Base-by-base conservation (phyloP, 257 asterid genomes). In the Cynanchum wilfordii region DNA sequence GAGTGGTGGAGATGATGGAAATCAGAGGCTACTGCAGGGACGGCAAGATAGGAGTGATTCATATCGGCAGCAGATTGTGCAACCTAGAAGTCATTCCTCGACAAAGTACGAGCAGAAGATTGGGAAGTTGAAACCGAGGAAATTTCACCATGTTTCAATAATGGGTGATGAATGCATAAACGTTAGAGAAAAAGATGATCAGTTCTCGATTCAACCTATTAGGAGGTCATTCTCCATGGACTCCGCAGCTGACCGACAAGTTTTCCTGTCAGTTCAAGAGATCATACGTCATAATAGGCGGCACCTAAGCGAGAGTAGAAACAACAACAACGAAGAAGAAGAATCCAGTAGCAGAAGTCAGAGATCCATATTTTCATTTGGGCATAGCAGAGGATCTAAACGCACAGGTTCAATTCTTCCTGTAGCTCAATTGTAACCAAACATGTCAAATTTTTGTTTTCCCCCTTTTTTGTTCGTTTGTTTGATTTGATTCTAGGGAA, bases 191-290 rank as follows among this genome's bases (percentile, higher is more conserved):
- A 81, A 81, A 51, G 91, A 88, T 45, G 82, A 85, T 38, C 91
- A 84, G 47, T 88, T 92, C 65, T 38, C 81, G 12, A 49, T 88
- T 45, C 86, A 87, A 77, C 88, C 97, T 0, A 90, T 92, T 52
- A 85, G 97, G 57, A 82, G 97, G 72, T 92, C 98, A 10, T 92
- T 90, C 79, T 92, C 97, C 0, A 90, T 92, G 98, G 98, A 92
- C 71, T 92, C 96, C 16, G 97, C 87, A 0, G 87, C 60, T 0
- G 98, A 90, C 44, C 84, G 85, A 2, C 77, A 78, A 11, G 83
- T 86, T 64, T 88, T 85, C 58, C 29, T 81, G 70, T 79, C 98
- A 20, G 86, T 90, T 51, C 96, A 88, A 80, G 97, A 88, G 72
- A 87, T 86, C 47, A 13, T 84, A 54, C 52, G 79, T 72, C 87